These are phyloP conservation scores for Hyaloscypha hepaticicola DNA, from an alignment of 495 filamentous ascomycete species.

Conservation along the genomic window DNA sequence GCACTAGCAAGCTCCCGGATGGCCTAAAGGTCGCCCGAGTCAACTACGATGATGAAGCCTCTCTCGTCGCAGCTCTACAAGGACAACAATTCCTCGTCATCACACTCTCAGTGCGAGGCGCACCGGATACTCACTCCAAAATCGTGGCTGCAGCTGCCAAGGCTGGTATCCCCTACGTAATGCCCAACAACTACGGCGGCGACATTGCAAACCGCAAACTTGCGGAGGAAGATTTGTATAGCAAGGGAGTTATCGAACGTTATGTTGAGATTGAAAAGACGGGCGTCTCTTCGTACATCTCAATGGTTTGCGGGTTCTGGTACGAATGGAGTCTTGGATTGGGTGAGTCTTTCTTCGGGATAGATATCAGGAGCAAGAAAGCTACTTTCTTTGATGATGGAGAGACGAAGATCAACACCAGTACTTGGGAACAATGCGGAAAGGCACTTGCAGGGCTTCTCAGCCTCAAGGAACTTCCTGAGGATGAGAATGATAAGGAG, in stretches of 20 bases:
- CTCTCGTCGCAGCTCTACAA: conserved; percentile 46
- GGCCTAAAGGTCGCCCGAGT: conserved; percentile 44
- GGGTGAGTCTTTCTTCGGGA: conserved; percentile 35
- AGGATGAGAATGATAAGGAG: conserved; percentile 38
- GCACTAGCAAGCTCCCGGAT: conserved; percentile 39
- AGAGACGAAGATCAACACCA: conserved; percentile 35
- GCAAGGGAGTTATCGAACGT: neutral
- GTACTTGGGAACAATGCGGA: conserved; percentile 47
- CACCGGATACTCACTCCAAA: conserved; percentile 39
- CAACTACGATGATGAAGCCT: conserved; percentile 53
- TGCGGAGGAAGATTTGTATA: conserved; percentile 36
- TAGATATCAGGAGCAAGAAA: conserved; percentile 37
- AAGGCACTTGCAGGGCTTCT: conserved; percentile 42
- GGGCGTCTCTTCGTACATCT: conserved; percentile 40
- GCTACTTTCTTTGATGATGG: conserved; percentile 40
- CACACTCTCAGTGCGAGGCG: conserved; percentile 44
- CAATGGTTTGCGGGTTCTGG: conserved; percentile 48
- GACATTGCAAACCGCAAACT: conserved; percentile 43
- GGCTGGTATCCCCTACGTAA: conserved; percentile 58
- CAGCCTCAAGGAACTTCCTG: conserved; percentile 35
- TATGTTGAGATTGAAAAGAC: conserved; percentile 17
- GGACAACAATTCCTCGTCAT: conserved; percentile 57
- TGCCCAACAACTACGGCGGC: conserved; percentile 59
- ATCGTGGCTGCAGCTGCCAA: conserved; percentile 60
- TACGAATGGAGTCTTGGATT: conserved; percentile 46